A percentile compares a stretch with the other conserved stretches of the same genome.
phyloP scores from a whole-genome alignment of 208 protist species.

The Trypanosoma platydactyli region DNA sequence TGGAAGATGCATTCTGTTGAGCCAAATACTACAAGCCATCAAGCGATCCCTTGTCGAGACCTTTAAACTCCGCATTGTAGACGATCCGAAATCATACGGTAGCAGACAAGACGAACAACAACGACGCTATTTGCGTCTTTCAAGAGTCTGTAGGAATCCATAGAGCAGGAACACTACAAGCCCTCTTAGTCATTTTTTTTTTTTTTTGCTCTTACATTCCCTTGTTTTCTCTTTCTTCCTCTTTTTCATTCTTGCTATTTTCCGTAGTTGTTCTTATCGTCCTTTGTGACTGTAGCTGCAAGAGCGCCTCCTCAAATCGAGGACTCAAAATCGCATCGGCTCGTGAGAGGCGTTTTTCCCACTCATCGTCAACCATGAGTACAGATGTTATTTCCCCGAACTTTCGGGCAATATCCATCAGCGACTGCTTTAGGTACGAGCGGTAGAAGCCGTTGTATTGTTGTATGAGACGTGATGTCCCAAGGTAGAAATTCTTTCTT shows the following conservation, averaged over 20 bases:
- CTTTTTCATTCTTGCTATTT: background rate
- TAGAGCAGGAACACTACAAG: background rate
- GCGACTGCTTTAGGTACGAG: slow-evolving; percentile 8
- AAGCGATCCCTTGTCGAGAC: no score
- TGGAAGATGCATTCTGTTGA: no score
- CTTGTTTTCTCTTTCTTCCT: background rate
- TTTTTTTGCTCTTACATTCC: background rate
- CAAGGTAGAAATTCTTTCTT: slow-evolving; percentile 9
- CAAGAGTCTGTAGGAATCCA: background rate
- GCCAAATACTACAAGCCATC: no score
- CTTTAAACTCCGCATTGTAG: no score
- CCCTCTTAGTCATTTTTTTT: background rate
- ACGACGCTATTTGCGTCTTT: no score
- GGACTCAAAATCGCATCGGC: slow-evolving; percentile 17
- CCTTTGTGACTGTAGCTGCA: background rate
- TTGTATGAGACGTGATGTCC: slow-evolving; percentile 14
- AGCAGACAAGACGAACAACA: no score
- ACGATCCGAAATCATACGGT: no score
- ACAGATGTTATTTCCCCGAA: slow-evolving; percentile 6
- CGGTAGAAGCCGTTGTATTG: slow-evolving; percentile 28
- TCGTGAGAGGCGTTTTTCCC: slow-evolving; percentile 22
- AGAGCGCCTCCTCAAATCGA: slow-evolving; percentile 6
- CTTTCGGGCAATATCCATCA: slow-evolving; percentile 18
- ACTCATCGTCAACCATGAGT: slow-evolving; percentile 30
- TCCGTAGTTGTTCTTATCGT: no score